Base-by-base conservation (phyloP, 768 basidiomycete genomes). In the Russula brevipes region DNA sequence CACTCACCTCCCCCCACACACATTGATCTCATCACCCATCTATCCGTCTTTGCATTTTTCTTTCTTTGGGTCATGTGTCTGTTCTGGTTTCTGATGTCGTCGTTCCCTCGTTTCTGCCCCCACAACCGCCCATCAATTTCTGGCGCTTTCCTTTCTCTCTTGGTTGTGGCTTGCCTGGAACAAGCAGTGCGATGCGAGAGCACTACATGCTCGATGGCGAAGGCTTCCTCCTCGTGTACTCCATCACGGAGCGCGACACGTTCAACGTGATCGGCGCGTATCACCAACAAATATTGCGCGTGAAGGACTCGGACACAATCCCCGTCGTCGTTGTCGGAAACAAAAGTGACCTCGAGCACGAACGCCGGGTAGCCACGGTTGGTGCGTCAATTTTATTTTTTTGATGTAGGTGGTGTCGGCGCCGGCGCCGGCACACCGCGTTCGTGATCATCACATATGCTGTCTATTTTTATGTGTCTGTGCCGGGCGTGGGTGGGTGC, bases 131-230 rank as follows among this genome's bases (percentile, higher is more conserved):
- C 39, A 16, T 2, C 12, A 19, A 17, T 9, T 10, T 24, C 42
- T 24, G 24, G 12, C 54, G n/a, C 30, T 24, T 42, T 35, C 5
- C 24, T 31, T 4, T 9, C 12, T 14, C 38, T 16, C 42, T 42
- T 38, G 9, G 42, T 44, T 33, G 33, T 35, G 19, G 24, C 7
- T 2, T 24, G 24, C 24, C 24, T 24, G 24, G 24, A 24, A 24
- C 14, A 7, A 8, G 55, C 72, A 95, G 93, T 59, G 96, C 95
- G 17, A 98, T 98, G 95, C 88, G 95, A 53, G 96, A 97, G 72
- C 96, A 98, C 71, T 98, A 98, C 78, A 98, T 98, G 94, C 86
- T 93, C 54, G 93, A 92, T 36, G 96, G 96, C 65, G 95, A 98
- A 75, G 96, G 94, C 16, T 98, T 98, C 82, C 83, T 98, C 51